Conservation (phyloP, 2,329 filamentous ascomycete species). For the Trichoderma endophyticum region DNA sequence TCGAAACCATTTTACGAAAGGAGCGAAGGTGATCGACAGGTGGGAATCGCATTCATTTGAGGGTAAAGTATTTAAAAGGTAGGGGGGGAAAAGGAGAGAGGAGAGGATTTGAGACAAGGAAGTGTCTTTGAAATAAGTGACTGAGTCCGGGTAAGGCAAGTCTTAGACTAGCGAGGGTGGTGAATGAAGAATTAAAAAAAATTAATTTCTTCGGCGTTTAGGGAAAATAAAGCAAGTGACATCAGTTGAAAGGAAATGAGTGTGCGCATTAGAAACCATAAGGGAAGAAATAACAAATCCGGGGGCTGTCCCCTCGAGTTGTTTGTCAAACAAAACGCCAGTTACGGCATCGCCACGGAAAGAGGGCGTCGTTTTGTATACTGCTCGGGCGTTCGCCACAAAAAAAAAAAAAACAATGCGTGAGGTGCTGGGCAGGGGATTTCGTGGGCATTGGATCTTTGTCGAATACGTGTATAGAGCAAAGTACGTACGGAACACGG, state of each 20-base stretch:
- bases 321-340: background rate
- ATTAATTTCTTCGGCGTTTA: background rate
- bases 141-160: slow-evolving; percentile 6
- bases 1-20: slow-evolving; percentile 16
- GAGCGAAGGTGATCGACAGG: background rate
- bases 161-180: slow-evolving; percentile 4
- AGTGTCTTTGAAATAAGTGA: slow-evolving; percentile 2
- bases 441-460: background rate
- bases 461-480: background rate
- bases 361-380: slow-evolving; percentile 11
- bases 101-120: background rate
- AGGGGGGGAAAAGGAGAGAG: background rate
- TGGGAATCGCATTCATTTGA: slow-evolving; percentile 3
- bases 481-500: slow-evolving; percentile 50
- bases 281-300: background rate
- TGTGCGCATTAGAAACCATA: background rate
- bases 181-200: slow-evolving; percentile 4
- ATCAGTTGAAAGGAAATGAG: background rate
- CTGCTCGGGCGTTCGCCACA: slow-evolving; percentile 9
- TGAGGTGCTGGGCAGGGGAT: background rate
- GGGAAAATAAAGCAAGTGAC: background rate
- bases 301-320: background rate
- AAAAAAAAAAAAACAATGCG: background rate
- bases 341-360: slow-evolving; percentile 10
- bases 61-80: slow-evolving; percentile 23